phyloP scores from a whole-genome alignment of 768 basidiomycete species.

The Suillus decipiens region DNA sequence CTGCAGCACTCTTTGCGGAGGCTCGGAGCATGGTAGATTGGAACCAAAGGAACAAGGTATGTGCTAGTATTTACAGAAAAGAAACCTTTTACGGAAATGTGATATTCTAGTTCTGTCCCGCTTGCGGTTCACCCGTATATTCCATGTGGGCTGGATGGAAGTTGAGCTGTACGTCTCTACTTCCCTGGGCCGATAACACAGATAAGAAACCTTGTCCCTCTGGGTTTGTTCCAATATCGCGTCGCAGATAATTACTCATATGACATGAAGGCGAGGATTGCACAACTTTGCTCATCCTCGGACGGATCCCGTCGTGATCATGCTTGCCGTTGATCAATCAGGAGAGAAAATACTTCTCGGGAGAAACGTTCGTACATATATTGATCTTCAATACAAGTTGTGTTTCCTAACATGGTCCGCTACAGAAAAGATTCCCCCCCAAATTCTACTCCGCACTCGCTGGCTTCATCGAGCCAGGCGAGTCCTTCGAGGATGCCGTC shows the following conservation, averaged over 20 bases:
- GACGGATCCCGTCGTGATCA: slow-evolving; percentile 90
- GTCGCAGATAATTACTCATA: slow-evolving; percentile 15
- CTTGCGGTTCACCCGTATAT: slow-evolving; percentile 79
- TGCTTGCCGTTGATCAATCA: slow-evolving; percentile 78
- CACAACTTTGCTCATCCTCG: slow-evolving; percentile 86
- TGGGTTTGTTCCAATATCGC: slow-evolving; percentile 47
- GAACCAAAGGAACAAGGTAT: slow-evolving; percentile 86
- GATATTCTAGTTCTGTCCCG: slow-evolving; percentile 76
- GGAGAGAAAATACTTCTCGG: slow-evolving; percentile 87
- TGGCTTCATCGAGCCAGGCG: slow-evolving; percentile 93
- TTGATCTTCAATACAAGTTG: neutral
- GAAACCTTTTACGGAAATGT: slow-evolving; percentile 1
- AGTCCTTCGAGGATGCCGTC: slow-evolving; percentile 93
- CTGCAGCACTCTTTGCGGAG: slow-evolving; percentile 75
- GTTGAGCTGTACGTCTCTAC: slow-evolving; percentile 69
- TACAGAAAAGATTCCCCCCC: slow-evolving; percentile 62
- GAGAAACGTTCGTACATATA: slow-evolving; percentile 59
- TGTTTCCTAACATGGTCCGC: neutral
- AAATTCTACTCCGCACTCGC: slow-evolving; percentile 88
- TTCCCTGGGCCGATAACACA: slow-evolving; percentile 73
- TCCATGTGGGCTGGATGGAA: slow-evolving; percentile 98
- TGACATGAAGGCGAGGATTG: slow-evolving; percentile 63
- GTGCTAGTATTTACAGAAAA: slow-evolving; percentile 13
- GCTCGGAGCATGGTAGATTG: slow-evolving; percentile 88
- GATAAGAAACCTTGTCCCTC: slow-evolving; percentile 71